Evolutionary conservation across 2,329 filamentous ascomycete species (phyloP), one percentile per base, ranked within the genome.

Genomic region (Microascus cirrosus): DNA sequence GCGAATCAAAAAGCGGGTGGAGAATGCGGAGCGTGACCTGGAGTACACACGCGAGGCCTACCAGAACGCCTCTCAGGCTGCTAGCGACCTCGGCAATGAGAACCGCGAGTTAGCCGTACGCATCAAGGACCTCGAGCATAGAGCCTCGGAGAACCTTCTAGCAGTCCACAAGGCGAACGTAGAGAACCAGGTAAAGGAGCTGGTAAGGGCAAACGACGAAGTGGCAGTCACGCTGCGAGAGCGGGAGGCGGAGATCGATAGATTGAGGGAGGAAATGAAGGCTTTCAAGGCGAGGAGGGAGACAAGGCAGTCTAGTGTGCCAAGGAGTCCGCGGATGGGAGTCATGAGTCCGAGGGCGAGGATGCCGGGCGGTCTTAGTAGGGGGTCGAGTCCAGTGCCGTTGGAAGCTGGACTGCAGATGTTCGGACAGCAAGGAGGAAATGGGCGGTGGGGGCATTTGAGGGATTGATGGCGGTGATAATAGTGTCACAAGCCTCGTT

Each of bases 1-100:
- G 34, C 70, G 69, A 50, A 63, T 77, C 10, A 71, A 70, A n/a
- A 72, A 72, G 4, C 66, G 77, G 28, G 70, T 75, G 18, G 67
- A 70, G 54, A 65, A 71, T 15, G 69, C 78, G 3, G 74, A 77
- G 45, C 70, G 69, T 58, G 80, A 84, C 3, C 70, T 77, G 28
- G 80, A 83, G 1, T 89, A 84, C 63, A 71, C 76, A 13, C 77
- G 81, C 56, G 73, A 74, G 3, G 72, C 77, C 11, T 89, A 87
- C 63, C 84, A 86, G 63, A 73, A 78, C 24, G 77, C 79, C 1
- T 82, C 80, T 10, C 74, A 75, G 35, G 67, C 72, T 1, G 76
- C 75, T 2, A 70, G 71, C 15, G 71, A 73, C 18, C 68, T 82
- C 2, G 68, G 70, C 22, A 64, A 69, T 1, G 76, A 82, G 63